Evolutionary conservation across 225 moss, liverwort and hornwort genomes (phyloP).

Genomic region (Marchantia polymorpha): DNA sequence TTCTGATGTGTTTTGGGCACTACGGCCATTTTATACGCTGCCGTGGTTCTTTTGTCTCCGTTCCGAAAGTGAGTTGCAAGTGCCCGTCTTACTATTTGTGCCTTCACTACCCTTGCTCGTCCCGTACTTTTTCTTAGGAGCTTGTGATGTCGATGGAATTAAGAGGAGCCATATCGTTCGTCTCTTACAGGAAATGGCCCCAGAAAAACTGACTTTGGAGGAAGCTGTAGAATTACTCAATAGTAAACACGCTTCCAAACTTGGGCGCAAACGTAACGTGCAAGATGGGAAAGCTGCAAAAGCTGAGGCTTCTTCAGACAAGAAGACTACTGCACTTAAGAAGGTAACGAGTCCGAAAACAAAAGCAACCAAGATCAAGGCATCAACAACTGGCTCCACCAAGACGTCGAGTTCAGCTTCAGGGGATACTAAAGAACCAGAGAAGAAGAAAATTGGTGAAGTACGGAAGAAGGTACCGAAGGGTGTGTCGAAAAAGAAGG

Average conservation of each 20-base stretch:
- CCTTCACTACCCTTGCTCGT: background rate
- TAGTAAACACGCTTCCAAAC: conserved; percentile 64
- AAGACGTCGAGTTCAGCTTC: conserved; percentile 14
- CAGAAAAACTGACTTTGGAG: conserved; percentile 55
- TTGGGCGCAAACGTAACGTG: conserved; percentile 55
- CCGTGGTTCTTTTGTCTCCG: conserved; percentile 31
- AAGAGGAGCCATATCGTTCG: background rate
- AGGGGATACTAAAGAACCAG: conserved; percentile 6
- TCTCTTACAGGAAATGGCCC: conserved; percentile 27
- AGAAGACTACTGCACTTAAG: background rate
- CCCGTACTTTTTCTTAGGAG: background rate
- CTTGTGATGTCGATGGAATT: background rate
- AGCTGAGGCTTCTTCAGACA: background rate
- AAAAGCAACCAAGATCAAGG: conserved; percentile 17
- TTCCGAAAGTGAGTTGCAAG: conserved; percentile 27
- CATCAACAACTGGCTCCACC: background rate
- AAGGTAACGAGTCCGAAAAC: conserved; percentile 15
- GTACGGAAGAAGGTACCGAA: conserved; percentile 14
- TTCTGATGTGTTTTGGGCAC: conserved; percentile 29
- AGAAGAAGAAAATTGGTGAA: conserved; percentile 11
- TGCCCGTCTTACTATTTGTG: background rate
- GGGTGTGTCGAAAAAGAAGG: background rate
- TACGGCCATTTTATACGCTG: conserved; percentile 41
- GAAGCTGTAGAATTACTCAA: conserved; percentile 58
- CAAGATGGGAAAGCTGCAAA: background rate